Evolutionary conservation across 805 yeast genomes (phyloP).

Genomic region (Tetrapisispora phaffii): DNA sequence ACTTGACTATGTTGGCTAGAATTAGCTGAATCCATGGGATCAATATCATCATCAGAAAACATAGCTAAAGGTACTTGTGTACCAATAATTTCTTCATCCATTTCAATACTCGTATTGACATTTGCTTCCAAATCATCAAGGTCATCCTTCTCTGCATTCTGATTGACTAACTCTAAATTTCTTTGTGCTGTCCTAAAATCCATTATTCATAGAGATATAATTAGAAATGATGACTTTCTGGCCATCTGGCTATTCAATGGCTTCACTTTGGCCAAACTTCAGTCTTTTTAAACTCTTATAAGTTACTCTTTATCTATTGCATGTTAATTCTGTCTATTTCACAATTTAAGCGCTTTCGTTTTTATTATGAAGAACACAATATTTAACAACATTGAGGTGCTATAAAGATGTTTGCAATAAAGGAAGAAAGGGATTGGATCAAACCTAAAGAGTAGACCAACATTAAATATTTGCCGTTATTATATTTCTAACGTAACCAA

Average conservation of each 20-base stretch:
- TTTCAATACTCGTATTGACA: neutral
- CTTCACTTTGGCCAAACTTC: neutral
- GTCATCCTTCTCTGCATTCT: neutral
- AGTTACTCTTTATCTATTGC: too few species aligned
- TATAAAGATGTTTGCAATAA: too few species aligned
- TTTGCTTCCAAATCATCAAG: slow-evolving; percentile 5
- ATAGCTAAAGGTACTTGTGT: slow-evolving; percentile 5
- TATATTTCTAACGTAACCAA: too few species aligned
- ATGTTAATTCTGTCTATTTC: neutral
- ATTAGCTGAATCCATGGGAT: neutral
- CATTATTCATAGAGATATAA: slow-evolving; percentile 9
- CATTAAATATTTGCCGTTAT: too few species aligned
- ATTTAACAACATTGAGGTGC: too few species aligned
- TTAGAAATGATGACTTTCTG: neutral
- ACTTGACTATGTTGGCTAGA: neutral
- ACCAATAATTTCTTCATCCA: slow-evolving; percentile 1
- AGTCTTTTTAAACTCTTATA: neutral
- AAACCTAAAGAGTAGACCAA: too few species aligned
- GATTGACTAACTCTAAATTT: slow-evolving; percentile 13
- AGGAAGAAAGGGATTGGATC: too few species aligned
- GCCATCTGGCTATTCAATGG: neutral
- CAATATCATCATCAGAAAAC: slow-evolving; percentile 4
- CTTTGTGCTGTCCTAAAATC: slow-evolving; percentile 21
- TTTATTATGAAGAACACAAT: too few species aligned
- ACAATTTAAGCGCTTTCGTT: neutral